These are phyloP conservation scores for Colletotrichum liriopes DNA, from an alignment of 2,329 filamentous ascomycete species.

Conservation along the genomic window DNA sequence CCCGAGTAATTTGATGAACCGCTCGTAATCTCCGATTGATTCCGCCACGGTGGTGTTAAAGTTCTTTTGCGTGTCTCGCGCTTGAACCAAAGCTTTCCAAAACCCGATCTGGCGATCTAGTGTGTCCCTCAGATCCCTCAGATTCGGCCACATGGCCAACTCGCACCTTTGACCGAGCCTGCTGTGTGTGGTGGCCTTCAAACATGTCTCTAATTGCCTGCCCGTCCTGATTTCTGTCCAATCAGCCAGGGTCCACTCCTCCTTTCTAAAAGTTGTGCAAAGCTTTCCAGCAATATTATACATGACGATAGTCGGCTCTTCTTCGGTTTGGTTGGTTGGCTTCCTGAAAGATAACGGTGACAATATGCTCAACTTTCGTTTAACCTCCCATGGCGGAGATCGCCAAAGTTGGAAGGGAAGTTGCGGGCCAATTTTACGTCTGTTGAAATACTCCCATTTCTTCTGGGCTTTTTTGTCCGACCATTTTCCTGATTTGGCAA, in stretches of 20 bases:
- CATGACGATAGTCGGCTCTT: not conserved
- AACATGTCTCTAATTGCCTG: slow-evolving; percentile 19
- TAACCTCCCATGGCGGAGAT: slow-evolving; percentile 28
- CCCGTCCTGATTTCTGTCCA: slow-evolving; percentile 34
- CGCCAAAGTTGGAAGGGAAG: slow-evolving; percentile 42
- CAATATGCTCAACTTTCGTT: not conserved
- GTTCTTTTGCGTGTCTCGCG: slow-evolving; percentile 8
- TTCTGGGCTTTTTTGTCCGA: slow-evolving; percentile 23
- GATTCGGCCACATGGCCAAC: slow-evolving; percentile 32
- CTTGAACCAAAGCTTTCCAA: slow-evolving; percentile 34
- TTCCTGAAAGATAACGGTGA: slow-evolving; percentile 1
- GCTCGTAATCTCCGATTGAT: slow-evolving; percentile 21
- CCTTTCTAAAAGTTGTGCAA: not conserved
- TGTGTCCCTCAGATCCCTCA: slow-evolving; percentile 26
- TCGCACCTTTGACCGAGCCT: slow-evolving; percentile 28
- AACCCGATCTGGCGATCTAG: slow-evolving; percentile 36
- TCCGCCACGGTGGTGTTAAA: not conserved
- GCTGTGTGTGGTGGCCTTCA: slow-evolving; percentile 4
- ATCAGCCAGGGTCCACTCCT: slow-evolving; percentile 22
- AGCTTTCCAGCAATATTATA: not conserved
- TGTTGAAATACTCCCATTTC: slow-evolving; percentile 38
- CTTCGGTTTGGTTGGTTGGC: not conserved
- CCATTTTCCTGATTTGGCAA: slow-evolving; percentile 35
- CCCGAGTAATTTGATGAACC: slow-evolving; percentile 32
- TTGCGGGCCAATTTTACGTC: slow-evolving; percentile 5